phyloP scores from a whole-genome alignment of 768 basidiomycete genomes.

The Boletus subparvulus region DNA sequence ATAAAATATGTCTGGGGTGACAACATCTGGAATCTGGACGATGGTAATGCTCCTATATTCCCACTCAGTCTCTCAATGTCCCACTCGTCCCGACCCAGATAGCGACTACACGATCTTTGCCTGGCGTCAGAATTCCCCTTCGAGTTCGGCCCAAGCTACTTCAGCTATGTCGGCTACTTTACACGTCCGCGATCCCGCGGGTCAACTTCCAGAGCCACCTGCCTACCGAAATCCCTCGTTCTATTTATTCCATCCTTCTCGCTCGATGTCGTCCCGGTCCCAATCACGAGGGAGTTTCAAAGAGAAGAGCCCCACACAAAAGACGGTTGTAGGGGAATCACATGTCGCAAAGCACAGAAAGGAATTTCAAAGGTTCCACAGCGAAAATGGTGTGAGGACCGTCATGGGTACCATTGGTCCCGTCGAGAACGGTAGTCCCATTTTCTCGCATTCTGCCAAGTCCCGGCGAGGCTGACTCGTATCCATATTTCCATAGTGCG shows the following conservation, averaged over 20 bases:
- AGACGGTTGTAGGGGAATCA: slow-evolving; percentile 34
- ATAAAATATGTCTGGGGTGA: slow-evolving; percentile 84
- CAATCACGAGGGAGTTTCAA: slow-evolving; percentile 39
- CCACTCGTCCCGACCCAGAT: slow-evolving; percentile 40
- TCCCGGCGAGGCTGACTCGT: background rate
- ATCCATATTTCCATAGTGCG: slow-evolving; percentile 50
- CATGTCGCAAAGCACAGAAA: slow-evolving; percentile 64
- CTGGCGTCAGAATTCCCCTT: slow-evolving; percentile 59
- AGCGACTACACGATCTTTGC: slow-evolving; percentile 87
- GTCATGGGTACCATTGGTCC: slow-evolving; percentile 89
- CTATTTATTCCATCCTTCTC: slow-evolving; percentile 52
- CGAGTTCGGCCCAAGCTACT: slow-evolving; percentile 18
- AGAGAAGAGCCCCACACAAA: slow-evolving; percentile 38
- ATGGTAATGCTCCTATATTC: slow-evolving; percentile 51
- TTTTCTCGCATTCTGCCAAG: background rate
- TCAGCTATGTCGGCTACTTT: slow-evolving; percentile 39
- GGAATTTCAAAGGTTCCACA: slow-evolving; percentile 83
- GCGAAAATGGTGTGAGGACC: slow-evolving; percentile 90
- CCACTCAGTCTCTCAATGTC: background rate
- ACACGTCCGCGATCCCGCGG: slow-evolving; percentile 60
- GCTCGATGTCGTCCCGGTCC: slow-evolving; percentile 30
- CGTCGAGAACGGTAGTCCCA: slow-evolving; percentile 66
- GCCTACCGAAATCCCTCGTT: slow-evolving; percentile 71
- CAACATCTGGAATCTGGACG: slow-evolving; percentile 83
- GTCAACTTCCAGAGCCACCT: slow-evolving; percentile 57